Conservation (phyloP, 78 protist species). For the Guillardia theta region DNA sequence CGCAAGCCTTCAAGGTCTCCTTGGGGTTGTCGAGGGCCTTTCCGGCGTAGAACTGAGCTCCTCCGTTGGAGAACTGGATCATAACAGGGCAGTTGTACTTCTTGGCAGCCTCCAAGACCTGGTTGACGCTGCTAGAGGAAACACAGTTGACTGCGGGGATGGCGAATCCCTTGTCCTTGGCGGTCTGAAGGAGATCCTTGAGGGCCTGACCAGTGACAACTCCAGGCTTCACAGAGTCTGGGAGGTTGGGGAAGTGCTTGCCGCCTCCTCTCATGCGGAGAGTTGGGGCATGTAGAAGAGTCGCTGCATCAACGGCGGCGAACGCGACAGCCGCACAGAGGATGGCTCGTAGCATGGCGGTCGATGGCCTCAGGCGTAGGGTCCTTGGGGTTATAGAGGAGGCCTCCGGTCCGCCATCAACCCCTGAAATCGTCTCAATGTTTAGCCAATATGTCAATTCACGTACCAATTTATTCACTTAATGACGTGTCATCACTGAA, state of each 20-base stretch:
- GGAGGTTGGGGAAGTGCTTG: neutral
- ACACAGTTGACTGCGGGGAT: conserved; percentile 76
- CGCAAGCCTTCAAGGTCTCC: conserved; percentile 40
- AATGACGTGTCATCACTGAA: too few species aligned
- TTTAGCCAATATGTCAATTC: too few species aligned
- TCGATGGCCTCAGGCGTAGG: too few species aligned
- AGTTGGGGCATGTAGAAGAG: neutral
- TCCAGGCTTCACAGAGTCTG: conserved; percentile 48
- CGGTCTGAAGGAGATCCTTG: conserved; percentile 32
- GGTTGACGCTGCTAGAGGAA: conserved; percentile 54
- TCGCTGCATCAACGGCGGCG: neutral
- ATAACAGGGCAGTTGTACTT: conserved; percentile 61
- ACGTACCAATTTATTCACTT: too few species aligned
- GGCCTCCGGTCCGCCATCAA: too few species aligned
- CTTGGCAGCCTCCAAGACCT: conserved; percentile 68
- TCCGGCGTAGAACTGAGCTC: conserved; percentile 71
- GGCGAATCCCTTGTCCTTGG: conserved; percentile 51
- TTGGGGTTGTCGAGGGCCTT: conserved; percentile 53
- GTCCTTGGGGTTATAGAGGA: too few species aligned
- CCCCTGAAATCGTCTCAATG: too few species aligned
- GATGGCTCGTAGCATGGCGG: too few species aligned
- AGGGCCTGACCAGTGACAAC: conserved; percentile 48
- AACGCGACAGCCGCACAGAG: neutral
- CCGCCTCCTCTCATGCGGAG: neutral
- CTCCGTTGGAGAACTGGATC: conserved; percentile 73